A percentile compares a stretch with the other conserved stretches of the same genome.
Conservation (phyloP, 2,329 filamentous ascomycete species). For the Zymoseptoria pseudotritici region DNA sequence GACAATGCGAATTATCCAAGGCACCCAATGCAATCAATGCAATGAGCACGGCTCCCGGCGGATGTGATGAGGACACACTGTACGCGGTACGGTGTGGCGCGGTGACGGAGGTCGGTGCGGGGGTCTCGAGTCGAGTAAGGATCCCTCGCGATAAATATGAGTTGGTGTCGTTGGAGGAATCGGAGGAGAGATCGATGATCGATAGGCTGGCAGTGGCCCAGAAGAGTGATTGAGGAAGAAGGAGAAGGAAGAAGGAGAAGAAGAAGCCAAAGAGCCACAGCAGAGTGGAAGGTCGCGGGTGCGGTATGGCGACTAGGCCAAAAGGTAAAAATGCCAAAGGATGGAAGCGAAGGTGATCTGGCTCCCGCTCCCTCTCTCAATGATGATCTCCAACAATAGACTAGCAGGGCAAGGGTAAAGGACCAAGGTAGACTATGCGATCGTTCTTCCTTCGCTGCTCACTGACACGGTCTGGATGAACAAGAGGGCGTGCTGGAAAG, state of each 20-base stretch:
- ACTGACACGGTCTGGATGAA: not conserved
- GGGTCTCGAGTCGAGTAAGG: not conserved
- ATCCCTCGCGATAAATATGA: not conserved
- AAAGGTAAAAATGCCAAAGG: not conserved
- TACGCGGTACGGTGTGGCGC: not conserved
- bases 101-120: not conserved
- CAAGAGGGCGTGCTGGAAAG: not conserved
- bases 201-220: conserved; percentile 11
- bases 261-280: not conserved
- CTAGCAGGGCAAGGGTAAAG: not conserved
- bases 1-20: not conserved
- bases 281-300: not conserved
- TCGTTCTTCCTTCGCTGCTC: not conserved
- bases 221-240: not conserved
- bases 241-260: not conserved
- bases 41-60: not conserved
- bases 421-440: not conserved
- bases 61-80: not conserved
- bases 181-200: not conserved
- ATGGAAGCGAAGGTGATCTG: not conserved
- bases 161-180: not conserved
- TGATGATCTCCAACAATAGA: not conserved
- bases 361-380: not conserved
- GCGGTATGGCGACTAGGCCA: not conserved
- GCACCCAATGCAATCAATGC: not conserved